These are phyloP conservation scores for Penicillium sp. DNA, from an alignment of 2,329 filamentous ascomycete genomes.

Conservation along the genomic window DNA sequence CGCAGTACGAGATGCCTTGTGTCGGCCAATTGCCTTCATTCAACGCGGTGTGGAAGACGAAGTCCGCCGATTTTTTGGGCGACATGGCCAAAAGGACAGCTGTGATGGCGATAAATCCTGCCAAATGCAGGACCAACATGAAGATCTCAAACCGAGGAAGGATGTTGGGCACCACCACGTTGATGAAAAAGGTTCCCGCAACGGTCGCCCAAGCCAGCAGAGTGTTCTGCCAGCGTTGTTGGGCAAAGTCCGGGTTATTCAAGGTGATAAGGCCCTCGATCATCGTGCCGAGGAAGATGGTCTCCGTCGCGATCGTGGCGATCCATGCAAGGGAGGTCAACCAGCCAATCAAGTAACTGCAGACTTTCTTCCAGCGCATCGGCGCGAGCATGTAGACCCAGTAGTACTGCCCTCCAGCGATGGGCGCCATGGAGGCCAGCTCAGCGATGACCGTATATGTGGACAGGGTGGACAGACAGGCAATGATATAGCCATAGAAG, in stretches of 20 bases:
- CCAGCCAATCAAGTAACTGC: conserved; percentile 50
- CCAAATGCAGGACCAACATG: conserved; percentile 47
- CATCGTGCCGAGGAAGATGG: conserved; percentile 45
- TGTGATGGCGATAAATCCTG: conserved; percentile 50
- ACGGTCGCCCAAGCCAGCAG: conserved; percentile 44
- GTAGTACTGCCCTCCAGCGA: conserved; percentile 50
- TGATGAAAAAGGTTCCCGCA: conserved; percentile 45
- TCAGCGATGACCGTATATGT: conserved; percentile 52
- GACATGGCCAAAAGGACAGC: conserved; percentile 38
- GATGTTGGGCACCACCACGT: conserved; percentile 44
- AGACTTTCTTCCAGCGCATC: conserved; percentile 41
- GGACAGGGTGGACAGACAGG: conserved; percentile 53
- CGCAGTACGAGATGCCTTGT: conserved; percentile 38
- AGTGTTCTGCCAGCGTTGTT: conserved; percentile 43
- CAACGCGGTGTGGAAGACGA: conserved; percentile 35
- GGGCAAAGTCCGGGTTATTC: conserved; percentile 39
- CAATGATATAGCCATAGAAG: conserved; percentile 56
- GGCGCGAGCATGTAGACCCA: conserved; percentile 52
- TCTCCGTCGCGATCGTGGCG: conserved; percentile 46
- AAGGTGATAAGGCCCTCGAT: conserved; percentile 45
- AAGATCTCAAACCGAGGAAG: conserved; percentile 47
- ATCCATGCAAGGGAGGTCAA: conserved; percentile 48
- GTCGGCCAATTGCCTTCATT: conserved; percentile 40
- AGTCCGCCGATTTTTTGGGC: conserved; percentile 30
- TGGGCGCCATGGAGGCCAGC: conserved; percentile 51